These are phyloP conservation scores for Fraxinus cuspidata DNA, from an alignment of 257 asterid species.

Conservation along the genomic window DNA sequence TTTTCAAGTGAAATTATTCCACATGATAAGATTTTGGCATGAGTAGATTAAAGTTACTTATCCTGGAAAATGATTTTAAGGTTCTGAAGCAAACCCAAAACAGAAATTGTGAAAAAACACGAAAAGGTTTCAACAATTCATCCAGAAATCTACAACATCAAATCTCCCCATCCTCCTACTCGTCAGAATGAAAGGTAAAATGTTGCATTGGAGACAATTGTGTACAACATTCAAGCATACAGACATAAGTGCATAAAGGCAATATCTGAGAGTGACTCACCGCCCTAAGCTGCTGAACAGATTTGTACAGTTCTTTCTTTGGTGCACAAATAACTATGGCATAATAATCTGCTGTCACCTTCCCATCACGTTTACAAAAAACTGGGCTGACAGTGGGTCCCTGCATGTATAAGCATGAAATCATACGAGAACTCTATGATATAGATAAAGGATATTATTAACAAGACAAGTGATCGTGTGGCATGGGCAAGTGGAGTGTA, in stretches of 20 bases:
- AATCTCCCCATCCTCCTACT: slow-evolving; percentile 10
- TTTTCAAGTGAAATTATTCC: background rate
- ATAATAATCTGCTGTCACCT: slow-evolving; percentile 60
- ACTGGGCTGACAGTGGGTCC: slow-evolving; percentile 98
- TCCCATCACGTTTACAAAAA: slow-evolving; percentile 63
- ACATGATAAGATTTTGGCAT: background rate
- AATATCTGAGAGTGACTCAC: slow-evolving; percentile 46
- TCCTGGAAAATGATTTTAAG: background rate
- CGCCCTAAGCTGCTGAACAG: slow-evolving; percentile 91
- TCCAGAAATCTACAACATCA: background rate
- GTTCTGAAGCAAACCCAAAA: background rate
- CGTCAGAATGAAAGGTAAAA: slow-evolving; percentile 3
- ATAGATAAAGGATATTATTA: background rate
- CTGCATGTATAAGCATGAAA: slow-evolving; percentile 40
- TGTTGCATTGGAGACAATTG: slow-evolving; percentile 5
- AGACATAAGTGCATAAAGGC: slow-evolving; percentile 9
- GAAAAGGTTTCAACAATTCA: background rate
- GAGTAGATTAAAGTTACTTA: background rate
- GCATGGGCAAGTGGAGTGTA: background rate
- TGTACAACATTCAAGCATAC: slow-evolving; percentile 14
- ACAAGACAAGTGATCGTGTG: background rate
- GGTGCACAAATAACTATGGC: slow-evolving; percentile 96
- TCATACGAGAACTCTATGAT: slow-evolving; percentile 11
- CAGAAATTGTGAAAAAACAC: slow-evolving; percentile 9
- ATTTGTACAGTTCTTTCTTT: slow-evolving; percentile 80